Conservation (phyloP, 352 stramenopile genomes). For the Phytophthora colocasiae region DNA sequence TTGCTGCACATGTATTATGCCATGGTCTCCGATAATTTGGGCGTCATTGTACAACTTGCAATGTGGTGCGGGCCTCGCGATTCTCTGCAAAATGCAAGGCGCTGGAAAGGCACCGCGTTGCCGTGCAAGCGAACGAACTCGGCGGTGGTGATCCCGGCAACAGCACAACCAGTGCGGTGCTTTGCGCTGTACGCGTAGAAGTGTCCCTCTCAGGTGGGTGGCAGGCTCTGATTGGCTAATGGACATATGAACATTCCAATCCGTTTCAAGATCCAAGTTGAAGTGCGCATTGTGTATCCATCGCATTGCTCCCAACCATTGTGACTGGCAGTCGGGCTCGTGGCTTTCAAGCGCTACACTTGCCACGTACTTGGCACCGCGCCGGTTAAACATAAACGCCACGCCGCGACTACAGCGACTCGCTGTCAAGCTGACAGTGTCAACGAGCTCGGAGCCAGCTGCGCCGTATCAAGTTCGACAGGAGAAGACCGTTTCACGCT, state of each 20-base stretch:
- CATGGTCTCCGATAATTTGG: background rate
- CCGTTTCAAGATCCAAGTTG: conserved; percentile 23
- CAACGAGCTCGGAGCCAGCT: conserved; percentile 4
- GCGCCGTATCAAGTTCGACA: conserved; percentile 27
- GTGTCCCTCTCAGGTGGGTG: conserved; percentile 19
- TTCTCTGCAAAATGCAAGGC: conserved; percentile 17
- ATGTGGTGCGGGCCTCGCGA: conserved; percentile 2
- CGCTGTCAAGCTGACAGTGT: too few species aligned
- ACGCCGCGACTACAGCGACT: conserved; percentile 11
- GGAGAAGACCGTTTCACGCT: conserved; percentile 18
- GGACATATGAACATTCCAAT: conserved; percentile 6
- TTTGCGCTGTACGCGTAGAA: conserved; percentile 12
- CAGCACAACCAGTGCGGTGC: conserved; percentile 7
- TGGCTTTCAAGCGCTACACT: background rate
- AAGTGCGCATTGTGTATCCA: conserved; percentile 23
- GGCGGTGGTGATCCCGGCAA: conserved; percentile 5
- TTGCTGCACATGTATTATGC: background rate
- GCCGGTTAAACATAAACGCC: conserved; percentile 22
- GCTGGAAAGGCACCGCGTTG: conserved; percentile 14
- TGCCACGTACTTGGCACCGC: conserved; percentile 18
- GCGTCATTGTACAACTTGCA: background rate
- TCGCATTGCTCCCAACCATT: background rate
- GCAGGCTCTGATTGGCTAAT: conserved; percentile 31
- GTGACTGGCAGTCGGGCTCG: too few species aligned
- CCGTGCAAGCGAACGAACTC: conserved; percentile 22